These are phyloP conservation scores for Cyberlindnera samutprakarnensis DNA, from an alignment of 805 yeast species.

Conservation along the genomic window DNA sequence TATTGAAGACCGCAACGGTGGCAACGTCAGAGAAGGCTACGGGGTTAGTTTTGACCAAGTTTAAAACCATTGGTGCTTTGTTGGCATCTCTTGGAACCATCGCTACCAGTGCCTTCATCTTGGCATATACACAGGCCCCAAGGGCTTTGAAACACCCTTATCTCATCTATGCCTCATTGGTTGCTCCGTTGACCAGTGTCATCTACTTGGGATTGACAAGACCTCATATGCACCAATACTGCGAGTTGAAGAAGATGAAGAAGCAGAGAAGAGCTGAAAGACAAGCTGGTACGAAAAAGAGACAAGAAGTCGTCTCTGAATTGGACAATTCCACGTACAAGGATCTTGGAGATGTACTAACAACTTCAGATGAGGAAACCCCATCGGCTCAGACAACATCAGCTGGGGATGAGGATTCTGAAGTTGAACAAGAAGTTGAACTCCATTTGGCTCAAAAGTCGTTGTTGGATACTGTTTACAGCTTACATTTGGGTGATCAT, in stretches of 20 bases:
- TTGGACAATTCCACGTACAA: conserved; percentile 39
- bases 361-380: conserved; percentile 12
- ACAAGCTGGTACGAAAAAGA: conserved; percentile 14
- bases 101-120: conserved; percentile 42
- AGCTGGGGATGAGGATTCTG: conserved; percentile 23
- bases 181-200: conserved; percentile 16
- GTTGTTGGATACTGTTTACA: conserved; percentile 25
- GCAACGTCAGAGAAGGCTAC: conserved; percentile 16
- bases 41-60: conserved; percentile 13
- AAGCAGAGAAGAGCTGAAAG: conserved; percentile 3
- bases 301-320: conserved; percentile 30
- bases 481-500: conserved; percentile 30
- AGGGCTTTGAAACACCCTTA: conserved; percentile 61
- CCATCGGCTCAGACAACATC: background rate
- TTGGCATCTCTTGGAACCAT: conserved; percentile 35
- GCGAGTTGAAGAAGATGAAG: conserved; percentile 4
- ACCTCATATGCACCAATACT: conserved; percentile 1
- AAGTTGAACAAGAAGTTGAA: conserved; percentile 36
- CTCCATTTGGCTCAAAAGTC: conserved; percentile 33
- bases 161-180: conserved; percentile 40
- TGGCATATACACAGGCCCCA: conserved; percentile 54
- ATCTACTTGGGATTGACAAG: conserved; percentile 2
- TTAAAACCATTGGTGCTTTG: conserved; percentile 19
- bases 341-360: conserved; percentile 28
- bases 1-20: conserved; percentile 28